Evolutionary conservation across 306 rosid species (phyloP).

Genomic region (Lotus japonicus): DNA sequence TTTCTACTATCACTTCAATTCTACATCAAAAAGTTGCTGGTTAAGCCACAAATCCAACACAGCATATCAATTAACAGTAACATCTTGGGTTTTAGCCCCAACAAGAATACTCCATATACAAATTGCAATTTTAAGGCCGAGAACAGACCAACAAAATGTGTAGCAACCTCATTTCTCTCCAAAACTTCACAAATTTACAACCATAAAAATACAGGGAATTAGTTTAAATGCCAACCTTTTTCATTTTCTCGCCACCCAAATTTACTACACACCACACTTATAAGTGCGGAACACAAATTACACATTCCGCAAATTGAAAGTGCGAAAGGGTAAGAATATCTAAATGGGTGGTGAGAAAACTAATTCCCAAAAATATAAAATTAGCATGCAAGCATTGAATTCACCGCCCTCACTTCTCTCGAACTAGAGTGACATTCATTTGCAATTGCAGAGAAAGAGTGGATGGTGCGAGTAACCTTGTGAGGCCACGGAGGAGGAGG

Average conservation of each 20-base stretch:
- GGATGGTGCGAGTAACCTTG: conserved; percentile 35
- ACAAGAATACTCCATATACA: background rate
- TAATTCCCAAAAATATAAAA: background rate
- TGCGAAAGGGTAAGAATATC: too few species aligned
- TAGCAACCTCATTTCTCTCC: background rate
- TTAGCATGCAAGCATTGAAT: background rate
- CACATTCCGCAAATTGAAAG: too few species aligned
- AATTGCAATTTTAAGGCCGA: background rate
- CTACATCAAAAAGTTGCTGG: background rate
- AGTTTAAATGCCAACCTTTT: too few species aligned
- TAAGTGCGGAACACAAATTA: too few species aligned
- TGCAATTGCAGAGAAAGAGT: background rate
- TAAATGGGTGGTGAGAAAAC: too few species aligned
- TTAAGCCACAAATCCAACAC: background rate
- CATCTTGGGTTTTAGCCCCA: background rate
- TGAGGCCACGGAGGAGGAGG: conserved; percentile 32
- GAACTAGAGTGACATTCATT: background rate
- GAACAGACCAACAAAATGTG: background rate
- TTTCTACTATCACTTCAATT: background rate
- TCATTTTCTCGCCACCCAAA: too few species aligned
- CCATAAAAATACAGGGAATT: background rate
- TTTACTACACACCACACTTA: too few species aligned
- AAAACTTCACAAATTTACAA: background rate
- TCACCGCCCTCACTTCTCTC: background rate
- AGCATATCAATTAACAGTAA: background rate